phyloP scores from a whole-genome alignment of 139 green algal species.

The Asterochloris sp. region DNA sequence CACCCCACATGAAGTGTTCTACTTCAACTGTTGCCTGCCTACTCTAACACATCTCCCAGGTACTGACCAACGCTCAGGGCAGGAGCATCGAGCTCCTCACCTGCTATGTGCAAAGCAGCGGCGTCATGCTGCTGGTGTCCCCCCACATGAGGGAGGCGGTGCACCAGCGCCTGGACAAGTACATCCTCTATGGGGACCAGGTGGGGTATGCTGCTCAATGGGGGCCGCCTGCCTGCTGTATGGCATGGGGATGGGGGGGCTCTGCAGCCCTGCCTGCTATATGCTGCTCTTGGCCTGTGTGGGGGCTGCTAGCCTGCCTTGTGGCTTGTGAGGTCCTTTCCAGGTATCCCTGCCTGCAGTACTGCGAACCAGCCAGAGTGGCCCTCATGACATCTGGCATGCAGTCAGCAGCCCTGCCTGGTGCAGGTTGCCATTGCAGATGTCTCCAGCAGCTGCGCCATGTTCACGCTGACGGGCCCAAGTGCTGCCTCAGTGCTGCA shows the following conservation, averaged over 20 bases:
- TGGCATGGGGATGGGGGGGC: too few relatives aligned
- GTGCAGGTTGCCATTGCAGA: conserved; percentile 51
- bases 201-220: too few relatives aligned
- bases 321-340: too few relatives aligned
- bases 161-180: conserved; percentile 61
- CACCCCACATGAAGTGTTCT: too few relatives aligned
- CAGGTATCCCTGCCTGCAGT: too few relatives aligned
- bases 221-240: too few relatives aligned
- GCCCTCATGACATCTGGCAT: too few relatives aligned
- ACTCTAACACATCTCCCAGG: conserved; percentile 37
- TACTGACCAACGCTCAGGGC: conserved; percentile 61
- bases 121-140: conserved; percentile 57
- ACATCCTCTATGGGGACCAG: conserved; percentile 56
- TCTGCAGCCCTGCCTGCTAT: too few relatives aligned
- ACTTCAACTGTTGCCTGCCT: too few relatives aligned
- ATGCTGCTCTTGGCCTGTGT: too few relatives aligned
- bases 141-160: conserved; percentile 41
- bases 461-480: conserved; percentile 70
- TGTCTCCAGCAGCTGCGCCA: conserved; percentile 36
- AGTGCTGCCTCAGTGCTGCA: conserved; percentile 47
- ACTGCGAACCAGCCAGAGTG: too few relatives aligned
- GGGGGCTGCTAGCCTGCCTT: too few relatives aligned
- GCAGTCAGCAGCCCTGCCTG: neutral
- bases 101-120: conserved; percentile 36
- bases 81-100: conserved; percentile 63